A percentile compares a stretch with the other conserved stretches of the same genome.
These are phyloP conservation scores for Penicillium coprophilum DNA, from an alignment of 495 filamentous ascomycete species.

Conservation along the genomic window DNA sequence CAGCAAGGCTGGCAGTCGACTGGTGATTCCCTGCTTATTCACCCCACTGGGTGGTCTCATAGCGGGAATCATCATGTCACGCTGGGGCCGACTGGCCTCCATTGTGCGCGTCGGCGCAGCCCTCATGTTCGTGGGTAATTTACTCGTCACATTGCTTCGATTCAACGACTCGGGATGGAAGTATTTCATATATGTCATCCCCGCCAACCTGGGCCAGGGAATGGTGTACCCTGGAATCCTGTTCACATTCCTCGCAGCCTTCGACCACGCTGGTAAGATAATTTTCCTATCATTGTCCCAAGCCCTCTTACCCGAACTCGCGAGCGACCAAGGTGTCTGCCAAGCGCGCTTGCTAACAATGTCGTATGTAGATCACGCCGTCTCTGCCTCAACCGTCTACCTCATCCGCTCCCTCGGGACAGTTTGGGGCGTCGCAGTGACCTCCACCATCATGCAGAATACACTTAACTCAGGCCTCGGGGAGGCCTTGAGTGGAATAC, in stretches of 20 bases:
- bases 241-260: constrained; percentile 62
- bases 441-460: constrained; percentile 63
- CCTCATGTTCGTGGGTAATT: constrained; percentile 61
- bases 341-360: neutral
- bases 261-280: constrained; percentile 57
- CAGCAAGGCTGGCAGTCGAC: constrained; percentile 56
- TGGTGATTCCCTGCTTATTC: constrained; percentile 61
- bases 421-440: constrained; percentile 64
- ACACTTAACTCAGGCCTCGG: constrained; percentile 57
- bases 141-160: constrained; percentile 51
- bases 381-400: constrained; percentile 63
- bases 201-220: constrained; percentile 62
- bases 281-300: neutral
- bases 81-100: constrained; percentile 57
- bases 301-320: neutral
- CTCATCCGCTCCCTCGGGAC: constrained; percentile 62
- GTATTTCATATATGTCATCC: constrained; percentile 61
- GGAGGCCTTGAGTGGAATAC: constrained; percentile 57
- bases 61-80: constrained; percentile 63
- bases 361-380: constrained; percentile 54
- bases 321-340: neutral
- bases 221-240: constrained; percentile 63
- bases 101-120: constrained; percentile 56
- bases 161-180: constrained; percentile 63
- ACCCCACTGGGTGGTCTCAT: constrained; percentile 61